phyloP scores from a whole-genome alignment of 2,329 filamentous ascomycete genomes.

The Colletotrichum shisoi region DNA sequence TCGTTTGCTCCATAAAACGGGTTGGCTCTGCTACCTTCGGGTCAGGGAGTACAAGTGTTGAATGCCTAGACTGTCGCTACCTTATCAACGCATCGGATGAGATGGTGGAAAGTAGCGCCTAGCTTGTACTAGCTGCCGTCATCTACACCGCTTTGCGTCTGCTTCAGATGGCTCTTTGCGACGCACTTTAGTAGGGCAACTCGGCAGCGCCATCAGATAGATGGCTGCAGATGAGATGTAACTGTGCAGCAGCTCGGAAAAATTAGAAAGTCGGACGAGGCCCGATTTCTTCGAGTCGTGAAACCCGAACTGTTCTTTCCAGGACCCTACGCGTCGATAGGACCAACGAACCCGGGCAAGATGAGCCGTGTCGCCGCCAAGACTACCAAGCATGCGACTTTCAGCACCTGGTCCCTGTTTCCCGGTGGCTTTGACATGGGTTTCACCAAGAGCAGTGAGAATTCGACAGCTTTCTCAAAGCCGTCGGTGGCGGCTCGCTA shows the following conservation, averaged over 20 bases:
- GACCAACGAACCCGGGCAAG: conserved; percentile 12
- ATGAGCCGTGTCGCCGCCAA: conserved; percentile 3
- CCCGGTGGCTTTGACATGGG: conserved; percentile 33
- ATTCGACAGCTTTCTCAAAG: conserved; percentile 19
- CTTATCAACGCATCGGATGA: conserved; percentile 4
- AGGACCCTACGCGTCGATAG: background rate
- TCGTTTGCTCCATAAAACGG: background rate
- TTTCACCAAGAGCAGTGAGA: conserved; percentile 27
- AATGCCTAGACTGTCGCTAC: conserved; percentile 1
- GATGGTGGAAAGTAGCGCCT: conserved; percentile 5
- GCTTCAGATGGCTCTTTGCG: conserved; percentile 3
- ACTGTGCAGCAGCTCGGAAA: background rate
- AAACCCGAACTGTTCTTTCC: background rate
- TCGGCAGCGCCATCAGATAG: background rate
- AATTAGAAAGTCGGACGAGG: background rate
- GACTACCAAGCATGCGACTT: conserved; percentile 5
- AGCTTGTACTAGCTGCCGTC: conserved; percentile 5
- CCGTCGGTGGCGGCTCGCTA: conserved; percentile 16
- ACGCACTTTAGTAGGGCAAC: background rate
- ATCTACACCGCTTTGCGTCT: background rate
- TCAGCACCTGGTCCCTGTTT: conserved; percentile 2
- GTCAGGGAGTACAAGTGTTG: background rate
- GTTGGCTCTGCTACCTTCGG: background rate
- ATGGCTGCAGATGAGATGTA: background rate
- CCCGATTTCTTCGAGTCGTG: background rate